Base-by-base conservation (phyloP, 2,329 filamentous ascomycete species). In the Trichoderma atroviride region DNA sequence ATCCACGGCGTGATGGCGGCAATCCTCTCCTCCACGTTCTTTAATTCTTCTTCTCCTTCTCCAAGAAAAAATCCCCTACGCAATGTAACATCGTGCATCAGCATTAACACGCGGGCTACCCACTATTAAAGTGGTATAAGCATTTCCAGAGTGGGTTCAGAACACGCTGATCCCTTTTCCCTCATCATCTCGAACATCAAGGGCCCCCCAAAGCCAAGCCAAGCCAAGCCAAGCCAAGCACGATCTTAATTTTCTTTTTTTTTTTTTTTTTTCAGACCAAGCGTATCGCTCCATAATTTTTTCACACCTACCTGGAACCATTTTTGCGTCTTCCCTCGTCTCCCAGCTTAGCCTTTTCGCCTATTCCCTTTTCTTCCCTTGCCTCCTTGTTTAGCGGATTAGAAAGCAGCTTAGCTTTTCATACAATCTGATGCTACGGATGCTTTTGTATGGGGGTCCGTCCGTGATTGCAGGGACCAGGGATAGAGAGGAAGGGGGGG, bases 1-100 rank as follows among this genome's bases (percentile, higher is more conserved):
- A 64, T 64, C 53, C 40, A 22, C 43, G 29, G 63, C 63, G 63
- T 66, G 63, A 58, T 58, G 37, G 53, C 19, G 14, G 13, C 40
- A 57, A 65, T 24, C 53, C 60, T 62, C 29, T n/a, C 31, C 60
- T 29, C 29, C 47, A n/a, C 47, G 27, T 35, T 40, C 10, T 29
- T 29, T 29, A 27, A 13, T 33, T 43, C 27, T 53, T 53, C 50
- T 52, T 47, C 40, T 22, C 5, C 27, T 19, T 55, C 7, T 33
- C 33, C 4, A 35, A 13, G 33, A 35, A 3, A 14, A 13, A 29
- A 19, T 37, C n/a, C 22, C 16, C 27, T 5, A 33, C 35, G 43
- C 59, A 53, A 56, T 31, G 52, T 29, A 5, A 56, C 52, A 56
- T 56, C 16, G 22, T n/a, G 52, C 27, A 55, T 53, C 50, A 53